These are phyloP conservation scores for Artomyces pyxidatus DNA, from an alignment of 768 basidiomycete genomes.

Conservation along the genomic window DNA sequence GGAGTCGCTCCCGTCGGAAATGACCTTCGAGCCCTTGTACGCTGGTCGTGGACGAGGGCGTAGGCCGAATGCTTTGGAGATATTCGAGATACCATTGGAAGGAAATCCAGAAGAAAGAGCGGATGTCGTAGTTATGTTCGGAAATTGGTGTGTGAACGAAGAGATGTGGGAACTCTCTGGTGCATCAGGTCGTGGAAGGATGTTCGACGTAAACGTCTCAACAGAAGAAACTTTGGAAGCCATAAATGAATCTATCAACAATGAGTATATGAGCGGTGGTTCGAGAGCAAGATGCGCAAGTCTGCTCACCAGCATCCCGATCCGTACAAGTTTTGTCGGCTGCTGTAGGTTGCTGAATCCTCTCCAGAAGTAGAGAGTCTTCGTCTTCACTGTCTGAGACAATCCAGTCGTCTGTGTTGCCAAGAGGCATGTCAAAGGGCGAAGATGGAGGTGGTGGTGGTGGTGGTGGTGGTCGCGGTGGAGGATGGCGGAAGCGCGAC, in stretches of 20 bases:
- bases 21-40: constrained; percentile 1
- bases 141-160: neutral
- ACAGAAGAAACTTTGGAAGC: constrained; percentile 4
- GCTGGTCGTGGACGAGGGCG: constrained; percentile 14
- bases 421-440: too few species aligned
- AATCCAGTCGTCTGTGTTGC: constrained; percentile 14
- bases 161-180: constrained; percentile 7
- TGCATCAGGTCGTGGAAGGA: neutral
- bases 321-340: too few species aligned
- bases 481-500: too few species aligned
- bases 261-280: neutral
- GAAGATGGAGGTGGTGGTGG: too few species aligned
- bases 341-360: neutral
- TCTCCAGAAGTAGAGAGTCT: neutral
- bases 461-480: too few species aligned
- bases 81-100: neutral
- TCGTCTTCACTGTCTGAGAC: constrained; percentile 16
- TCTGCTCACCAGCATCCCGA: neutral
- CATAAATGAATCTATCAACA: neutral
- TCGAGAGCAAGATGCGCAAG: neutral
- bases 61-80: constrained; percentile 4
- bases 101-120: constrained; percentile 11
- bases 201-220: constrained; percentile 5
- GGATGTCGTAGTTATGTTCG: neutral
- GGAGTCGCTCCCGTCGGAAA: constrained; percentile 5